These are phyloP conservation scores for Phytopythium aichiense DNA, from an alignment of 352 stramenopile genomes.

Conservation along the genomic window DNA sequence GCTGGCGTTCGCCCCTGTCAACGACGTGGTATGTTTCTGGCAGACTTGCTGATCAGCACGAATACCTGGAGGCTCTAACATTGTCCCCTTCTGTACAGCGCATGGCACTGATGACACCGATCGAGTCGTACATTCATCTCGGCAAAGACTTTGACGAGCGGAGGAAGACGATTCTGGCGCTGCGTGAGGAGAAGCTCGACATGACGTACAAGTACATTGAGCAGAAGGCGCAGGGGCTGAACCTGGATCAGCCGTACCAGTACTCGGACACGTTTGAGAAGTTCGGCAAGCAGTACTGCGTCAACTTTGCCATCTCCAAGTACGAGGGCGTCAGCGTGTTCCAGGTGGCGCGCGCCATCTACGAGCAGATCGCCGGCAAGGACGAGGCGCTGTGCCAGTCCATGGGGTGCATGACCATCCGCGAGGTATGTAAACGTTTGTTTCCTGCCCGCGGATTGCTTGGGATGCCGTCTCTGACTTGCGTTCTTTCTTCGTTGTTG, in stretches of 20 bases:
- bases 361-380: conserved; percentile 66
- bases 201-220: conserved; percentile 81
- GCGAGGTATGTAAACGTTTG: conserved; percentile 24
- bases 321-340: conserved; percentile 64
- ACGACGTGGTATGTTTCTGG: conserved; percentile 44
- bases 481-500: neutral
- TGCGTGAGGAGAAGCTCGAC: conserved; percentile 76
- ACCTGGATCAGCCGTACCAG: conserved; percentile 56
- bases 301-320: conserved; percentile 71
- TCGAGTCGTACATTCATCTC: conserved; percentile 72
- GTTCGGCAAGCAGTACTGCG: conserved; percentile 78
- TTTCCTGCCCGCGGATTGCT: neutral
- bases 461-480: neutral
- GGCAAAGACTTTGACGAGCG: conserved; percentile 59
- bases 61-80: neutral
- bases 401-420: conserved; percentile 60
- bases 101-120: conserved; percentile 75
- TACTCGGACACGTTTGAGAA: conserved; percentile 80
- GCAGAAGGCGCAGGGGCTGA: conserved; percentile 52
- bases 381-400: conserved; percentile 48
- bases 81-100: conserved; percentile 22
- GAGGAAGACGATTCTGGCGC: conserved; percentile 44
- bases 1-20: conserved; percentile 70
- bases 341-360: conserved; percentile 61
- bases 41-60: neutral